Base-by-base conservation (phyloP, 495 filamentous ascomycete species). In the Hypoxylon subgilvum region DNA sequence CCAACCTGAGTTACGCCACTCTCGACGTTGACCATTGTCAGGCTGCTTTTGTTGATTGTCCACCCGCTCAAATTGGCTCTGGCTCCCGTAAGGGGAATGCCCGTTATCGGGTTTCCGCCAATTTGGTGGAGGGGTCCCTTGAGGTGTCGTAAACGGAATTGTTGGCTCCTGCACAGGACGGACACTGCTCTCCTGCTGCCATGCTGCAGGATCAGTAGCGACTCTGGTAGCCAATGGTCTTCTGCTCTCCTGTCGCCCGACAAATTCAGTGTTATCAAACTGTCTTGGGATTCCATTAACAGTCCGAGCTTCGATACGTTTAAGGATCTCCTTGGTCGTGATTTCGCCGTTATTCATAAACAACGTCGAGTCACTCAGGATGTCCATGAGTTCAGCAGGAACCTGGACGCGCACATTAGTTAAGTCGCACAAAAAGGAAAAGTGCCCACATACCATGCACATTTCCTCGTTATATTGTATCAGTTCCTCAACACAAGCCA, bases 321-420 rank as follows among this genome's bases (percentile, higher is more conserved):
- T 91, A 17, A 99, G 82, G 45, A 99, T 97, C 67, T 97, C 94
- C 69, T 99, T 97, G 1, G 92, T 92, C 1, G 95, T 97, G 40
- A 97, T 85, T 47, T 99, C 93, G 31, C 86, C 84, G 55, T 80
- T 86, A 61, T 84, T 87, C 69, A 83, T 88, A 72, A 96, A 92
- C 38, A 97, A 83, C 17, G 81, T 81, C 28, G 86, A 84, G 69
- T 97, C 92, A 64, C 85, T 88, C 22, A 98, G 80, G 54, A 96
- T 87, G 14, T 87, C 86, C 67, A 92, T 84, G 25, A 98, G 73
- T 66, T 97, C 92, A 72, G 92, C 91, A 4, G 94, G 94, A 40
- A 98, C 91, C 94, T 97, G 65, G 44, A 28, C 3, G 14, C 30
- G 19, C 39, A 32, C 40, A 47, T 77, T 57, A 75, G 67, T 43